Evolutionary conservation across 345 rosid species (phyloP).

Genomic region (Tarenaya hassleriana): DNA sequence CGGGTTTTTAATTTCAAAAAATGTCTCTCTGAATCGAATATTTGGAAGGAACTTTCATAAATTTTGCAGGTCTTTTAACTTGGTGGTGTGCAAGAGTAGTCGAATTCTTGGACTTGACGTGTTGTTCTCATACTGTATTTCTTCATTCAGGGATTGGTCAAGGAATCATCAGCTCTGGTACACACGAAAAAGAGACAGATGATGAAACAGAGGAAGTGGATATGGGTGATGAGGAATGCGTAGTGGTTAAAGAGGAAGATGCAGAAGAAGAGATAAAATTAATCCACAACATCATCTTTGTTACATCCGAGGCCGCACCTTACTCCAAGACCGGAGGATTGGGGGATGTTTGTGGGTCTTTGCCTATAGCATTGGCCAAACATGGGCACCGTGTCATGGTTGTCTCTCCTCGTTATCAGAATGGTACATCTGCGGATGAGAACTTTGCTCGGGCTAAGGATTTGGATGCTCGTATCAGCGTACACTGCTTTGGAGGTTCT

Average conservation of each 20-base stretch:
- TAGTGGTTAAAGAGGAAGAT: constrained; percentile 32
- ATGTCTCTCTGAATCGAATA: no score
- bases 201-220: constrained; percentile 23
- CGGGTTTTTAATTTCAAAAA: no score
- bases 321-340: constrained; percentile 95
- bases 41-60: no score
- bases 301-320: constrained; percentile 92
- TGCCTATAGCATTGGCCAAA: constrained; percentile 71
- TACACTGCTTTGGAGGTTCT: constrained; percentile 67
- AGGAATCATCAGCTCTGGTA: constrained; percentile 22
- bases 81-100: no score
- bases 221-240: constrained; percentile 20
- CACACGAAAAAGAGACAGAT: constrained; percentile 14
- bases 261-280: constrained; percentile 29
- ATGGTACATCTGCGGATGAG: constrained; percentile 52
- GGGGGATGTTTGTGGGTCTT: constrained; percentile 95
- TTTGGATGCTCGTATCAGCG: constrained; percentile 34
- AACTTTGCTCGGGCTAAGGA: constrained; percentile 45
- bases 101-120: no score
- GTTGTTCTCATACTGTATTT: neutral
- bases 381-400: constrained; percentile 97
- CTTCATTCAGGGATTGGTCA: constrained; percentile 33
- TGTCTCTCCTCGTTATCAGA: constrained; percentile 70
- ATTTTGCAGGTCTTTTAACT: no score
- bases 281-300: constrained; percentile 55